Evolutionary conservation across 108 stramenopile genomes (phyloP).

Genomic region (Conticribra weissflogii): DNA sequence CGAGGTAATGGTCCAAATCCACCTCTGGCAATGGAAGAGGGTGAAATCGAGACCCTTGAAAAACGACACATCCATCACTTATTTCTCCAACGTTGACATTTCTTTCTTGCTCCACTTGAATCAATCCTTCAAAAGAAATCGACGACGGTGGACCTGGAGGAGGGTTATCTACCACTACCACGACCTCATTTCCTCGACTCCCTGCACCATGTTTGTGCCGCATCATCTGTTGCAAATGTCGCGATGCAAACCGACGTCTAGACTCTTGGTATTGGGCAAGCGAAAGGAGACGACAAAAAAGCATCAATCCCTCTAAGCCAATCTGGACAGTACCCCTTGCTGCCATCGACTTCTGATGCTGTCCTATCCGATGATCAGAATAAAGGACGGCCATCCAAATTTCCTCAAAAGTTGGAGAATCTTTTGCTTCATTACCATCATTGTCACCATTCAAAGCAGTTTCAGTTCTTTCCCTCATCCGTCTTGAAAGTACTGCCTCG

Average conservation of each 20-base stretch:
- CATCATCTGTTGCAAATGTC: constrained; percentile 90
- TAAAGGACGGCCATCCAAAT: constrained; percentile 67
- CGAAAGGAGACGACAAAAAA: constrained; percentile 87
- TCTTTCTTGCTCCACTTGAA: constrained; percentile 36
- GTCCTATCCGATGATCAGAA: constrained; percentile 42
- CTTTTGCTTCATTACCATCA: constrained; percentile 6
- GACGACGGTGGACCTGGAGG: constrained; percentile 69
- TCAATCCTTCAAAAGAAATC: constrained; percentile 37
- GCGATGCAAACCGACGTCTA: constrained; percentile 76
- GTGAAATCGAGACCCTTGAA: constrained; percentile 22
- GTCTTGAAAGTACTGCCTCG: constrained; percentile 53
- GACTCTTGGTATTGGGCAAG: constrained; percentile 85
- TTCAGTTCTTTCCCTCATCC: background rate
- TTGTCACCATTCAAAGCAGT: constrained; percentile 4
- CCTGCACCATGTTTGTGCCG: constrained; percentile 61
- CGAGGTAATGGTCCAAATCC: constrained; percentile 77
- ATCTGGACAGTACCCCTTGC: constrained; percentile 27
- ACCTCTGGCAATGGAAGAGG: constrained; percentile 77
- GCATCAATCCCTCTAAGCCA: constrained; percentile 85
- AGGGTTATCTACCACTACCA: constrained; percentile 85
- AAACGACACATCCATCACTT: constrained; percentile 30
- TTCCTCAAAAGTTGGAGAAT: constrained; percentile 81
- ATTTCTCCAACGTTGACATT: constrained; percentile 2
- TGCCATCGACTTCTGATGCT: constrained; percentile 9
- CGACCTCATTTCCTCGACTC: constrained; percentile 44